Evolutionary conservation across 495 filamentous ascomycete species (phyloP), one percentile per base, ranked within the genome.

Genomic region (Cercophora sp.): DNA sequence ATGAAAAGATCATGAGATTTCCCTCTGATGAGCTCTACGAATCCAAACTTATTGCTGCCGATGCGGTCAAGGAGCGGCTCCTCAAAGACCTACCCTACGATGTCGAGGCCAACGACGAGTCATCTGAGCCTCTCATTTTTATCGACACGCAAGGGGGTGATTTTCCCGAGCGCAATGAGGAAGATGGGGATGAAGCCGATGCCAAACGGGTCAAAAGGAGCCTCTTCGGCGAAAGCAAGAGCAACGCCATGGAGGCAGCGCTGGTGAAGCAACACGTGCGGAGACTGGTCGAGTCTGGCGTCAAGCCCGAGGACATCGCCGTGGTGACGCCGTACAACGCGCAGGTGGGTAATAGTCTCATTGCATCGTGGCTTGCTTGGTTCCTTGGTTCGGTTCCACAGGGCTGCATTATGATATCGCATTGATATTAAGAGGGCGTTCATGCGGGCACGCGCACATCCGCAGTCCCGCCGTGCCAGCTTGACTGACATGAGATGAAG

Each of bases 321-420:
- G 85, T 99, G 8, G 84, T 98, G 19, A 96, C 93, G 23, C 93
- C 93, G 37, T 99, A 99, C 66, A 96, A 95, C 66, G 93, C 90
- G 9, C 93, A 98, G 77, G 81, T 85, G 68, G 27, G 72, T 56
- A 8, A 8, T 10, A 23, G 19, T 5, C 41, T n/a, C n/a, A n/a
- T 2, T 24, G 18, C 0, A 6, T 34, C 27, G 9, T 41, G 13
- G 9, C 13, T 16, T 20, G 37, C 18, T 2, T 3, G n/a, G 16
- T 1, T 44, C 13, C 15, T 31, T 31, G 11, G 23, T 31, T 29
- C 23, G 2, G 9, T 51, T 31, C 31, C 25, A 25, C 27, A 35
- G 10, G 8, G 34, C 27, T 24, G 20, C 15, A 36, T 37, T 26
- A n/a, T n/a, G n/a, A 35, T 50, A 51, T 56, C 36, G 57, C 55